These are phyloP conservation scores for Teratosphaeria pseudoeucalypti DNA, from an alignment of 2,329 filamentous ascomycete genomes.

Conservation along the genomic window DNA sequence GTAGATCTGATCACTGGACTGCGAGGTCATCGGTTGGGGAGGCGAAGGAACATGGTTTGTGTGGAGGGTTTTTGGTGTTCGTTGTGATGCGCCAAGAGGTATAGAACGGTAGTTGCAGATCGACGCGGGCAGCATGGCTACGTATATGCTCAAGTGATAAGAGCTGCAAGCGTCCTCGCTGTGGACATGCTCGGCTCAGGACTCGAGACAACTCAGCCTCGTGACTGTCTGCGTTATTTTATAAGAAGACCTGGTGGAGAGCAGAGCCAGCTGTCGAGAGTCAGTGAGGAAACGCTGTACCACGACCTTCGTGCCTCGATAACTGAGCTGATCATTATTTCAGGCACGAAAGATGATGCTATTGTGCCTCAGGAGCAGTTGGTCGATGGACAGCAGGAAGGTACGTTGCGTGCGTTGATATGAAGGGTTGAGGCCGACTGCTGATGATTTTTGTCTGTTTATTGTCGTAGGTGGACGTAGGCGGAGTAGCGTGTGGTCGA, in stretches of 20 bases:
- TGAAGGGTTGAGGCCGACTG: not conserved
- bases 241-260: not conserved
- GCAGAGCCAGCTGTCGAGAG: too few relatives aligned
- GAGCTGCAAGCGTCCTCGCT: not conserved
- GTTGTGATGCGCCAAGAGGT: not conserved
- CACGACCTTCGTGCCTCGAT: not conserved
- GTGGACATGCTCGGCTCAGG: not conserved
- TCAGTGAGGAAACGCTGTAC: not conserved
- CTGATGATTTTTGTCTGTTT: not conserved
- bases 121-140: not conserved
- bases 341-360: not conserved
- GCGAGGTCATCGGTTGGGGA: not conserved
- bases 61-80: not conserved
- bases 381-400: not conserved
- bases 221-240: not conserved
- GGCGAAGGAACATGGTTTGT: not conserved
- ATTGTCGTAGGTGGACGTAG: not conserved
- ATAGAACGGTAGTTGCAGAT: not conserved
- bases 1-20: too few relatives aligned
- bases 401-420: not conserved
- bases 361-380: not conserved
- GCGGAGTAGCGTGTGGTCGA: constrained; percentile 3
- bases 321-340: not conserved
- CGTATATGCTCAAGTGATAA: not conserved
- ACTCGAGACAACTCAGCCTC: not conserved